phyloP scores from a whole-genome alignment of 192 early-diverging fungal genomes.

The Entomortierella chlamydospora region DNA sequence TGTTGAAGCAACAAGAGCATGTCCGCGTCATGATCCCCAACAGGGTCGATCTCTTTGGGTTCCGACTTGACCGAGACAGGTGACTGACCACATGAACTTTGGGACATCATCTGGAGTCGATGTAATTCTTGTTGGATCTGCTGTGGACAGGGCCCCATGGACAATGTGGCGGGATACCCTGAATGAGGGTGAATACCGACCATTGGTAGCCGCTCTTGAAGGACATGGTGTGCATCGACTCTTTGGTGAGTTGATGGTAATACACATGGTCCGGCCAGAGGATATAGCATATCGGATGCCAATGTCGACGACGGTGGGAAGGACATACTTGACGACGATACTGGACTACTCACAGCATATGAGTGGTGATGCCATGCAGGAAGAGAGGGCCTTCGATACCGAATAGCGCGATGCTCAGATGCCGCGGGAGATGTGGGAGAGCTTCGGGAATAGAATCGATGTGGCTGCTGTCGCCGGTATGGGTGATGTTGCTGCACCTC shows the following conservation, averaged over 20 bases:
- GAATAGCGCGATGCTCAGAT: background rate
- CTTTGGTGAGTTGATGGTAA: background rate
- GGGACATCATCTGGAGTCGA: slow-evolving; percentile 12
- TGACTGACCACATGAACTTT: background rate
- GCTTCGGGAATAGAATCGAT: background rate
- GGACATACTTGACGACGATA: background rate
- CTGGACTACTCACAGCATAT: background rate
- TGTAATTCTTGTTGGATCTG: background rate
- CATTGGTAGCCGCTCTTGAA: background rate
- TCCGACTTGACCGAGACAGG: background rate
- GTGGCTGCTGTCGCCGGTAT: background rate
- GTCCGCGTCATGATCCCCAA: background rate
- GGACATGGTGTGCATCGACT: background rate
- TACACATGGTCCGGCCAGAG: background rate
- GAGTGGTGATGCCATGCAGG: slow-evolving; percentile 18
- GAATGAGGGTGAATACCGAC: background rate
- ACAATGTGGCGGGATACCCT: too few relatives aligned
- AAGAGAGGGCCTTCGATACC: slow-evolving; percentile 10
- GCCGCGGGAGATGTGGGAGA: slow-evolving; percentile 11
- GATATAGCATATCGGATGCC: background rate
- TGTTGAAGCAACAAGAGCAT: slow-evolving; percentile 11
- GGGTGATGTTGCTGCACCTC: background rate
- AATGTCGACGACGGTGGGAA: background rate
- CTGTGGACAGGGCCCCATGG: background rate
- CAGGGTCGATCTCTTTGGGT: background rate